phyloP scores from a whole-genome alignment of 306 rosid species.

The Adenanthera pavonina region DNA sequence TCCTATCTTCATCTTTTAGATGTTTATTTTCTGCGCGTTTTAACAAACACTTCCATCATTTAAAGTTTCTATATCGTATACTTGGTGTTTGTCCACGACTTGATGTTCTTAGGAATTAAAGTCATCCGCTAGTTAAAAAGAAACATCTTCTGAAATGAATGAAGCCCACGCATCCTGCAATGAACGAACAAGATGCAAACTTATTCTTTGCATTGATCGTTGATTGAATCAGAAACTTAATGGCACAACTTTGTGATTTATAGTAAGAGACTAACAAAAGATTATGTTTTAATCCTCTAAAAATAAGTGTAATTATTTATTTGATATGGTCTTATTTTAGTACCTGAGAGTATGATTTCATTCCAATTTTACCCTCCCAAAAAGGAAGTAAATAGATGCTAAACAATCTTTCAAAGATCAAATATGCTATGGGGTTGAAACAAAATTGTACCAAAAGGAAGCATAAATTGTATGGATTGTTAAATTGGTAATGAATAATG shows the following conservation, averaged over 20 bases:
- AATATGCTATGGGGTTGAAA: neutral
- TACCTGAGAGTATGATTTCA: neutral
- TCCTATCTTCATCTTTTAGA: conserved; percentile 22
- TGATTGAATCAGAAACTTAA: neutral
- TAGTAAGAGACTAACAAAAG: neutral
- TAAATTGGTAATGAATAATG: neutral
- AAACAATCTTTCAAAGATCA: neutral
- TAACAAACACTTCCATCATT: conserved; percentile 30
- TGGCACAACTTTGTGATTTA: conserved; percentile 4
- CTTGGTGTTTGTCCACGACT: conserved; percentile 29
- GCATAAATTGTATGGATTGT: neutral
- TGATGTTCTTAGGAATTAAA: conserved; percentile 24
- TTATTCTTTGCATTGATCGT: conserved; percentile 13
- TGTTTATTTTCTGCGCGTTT: conserved; percentile 24
- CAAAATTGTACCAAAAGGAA: neutral
- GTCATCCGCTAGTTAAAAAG: conserved; percentile 46
- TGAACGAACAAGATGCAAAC: conserved; percentile 29
- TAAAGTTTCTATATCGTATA: neutral
- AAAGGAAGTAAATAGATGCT: neutral
- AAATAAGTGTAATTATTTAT: neutral
- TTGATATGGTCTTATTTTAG: neutral
- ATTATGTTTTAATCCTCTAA: neutral
- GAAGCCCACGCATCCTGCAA: conserved; percentile 88
- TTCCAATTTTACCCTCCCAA: neutral
- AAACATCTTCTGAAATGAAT: conserved; percentile 76